Base-by-base conservation (phyloP, 495 filamentous ascomycete genomes). In the Aspergillus sparsus region DNA sequence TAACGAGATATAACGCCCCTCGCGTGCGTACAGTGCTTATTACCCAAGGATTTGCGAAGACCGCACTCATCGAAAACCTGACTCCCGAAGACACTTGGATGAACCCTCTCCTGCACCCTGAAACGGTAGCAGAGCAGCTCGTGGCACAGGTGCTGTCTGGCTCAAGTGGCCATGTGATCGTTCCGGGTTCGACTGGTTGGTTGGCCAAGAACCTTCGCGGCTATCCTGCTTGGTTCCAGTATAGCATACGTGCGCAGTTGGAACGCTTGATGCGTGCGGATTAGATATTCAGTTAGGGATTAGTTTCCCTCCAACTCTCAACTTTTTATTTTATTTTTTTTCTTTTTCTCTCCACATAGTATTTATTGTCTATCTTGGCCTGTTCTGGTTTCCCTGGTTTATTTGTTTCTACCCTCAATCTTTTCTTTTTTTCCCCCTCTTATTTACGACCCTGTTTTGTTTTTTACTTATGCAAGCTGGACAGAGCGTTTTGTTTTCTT, bases 121-220 rank as follows among this genome's bases (percentile, higher is more conserved):
- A 84, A 68, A 89, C 83, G 5, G 83, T 90, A 21, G 87, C 86
- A 0, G 86, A 87, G 73, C 79, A 68, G n/a, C 72, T 90, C 32
- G 83, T 85, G 4, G 66, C 77, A 55, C 77, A 85, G 72, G 82
- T 90, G 21, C 66, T 85, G 50, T 85, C 87, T 1, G 65, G 64
- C 3, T 53, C 62, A 6, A 65, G 57, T 57, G 62, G 62, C 5
- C 61, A 63, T 63, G 50, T 63, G 13, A 13, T 63, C 10, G 34
- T 63, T n/a, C 61, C 61, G 2, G 64, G 64, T 5, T 54, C 65
- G 18, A 65, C 65, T 9, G 70, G 74, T 33, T 71, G 62, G 62
- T 16, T 80, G 35, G 62, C 69, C 21, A 66, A 64, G 50, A 55
- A 62, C 32, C 32, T 81, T 0, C 62, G 78, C 31, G 71, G 69